These are phyloP conservation scores for Entoloma clypeatum DNA, from an alignment of 1,284 basidiomycete genomes.

Conservation along the genomic window DNA sequence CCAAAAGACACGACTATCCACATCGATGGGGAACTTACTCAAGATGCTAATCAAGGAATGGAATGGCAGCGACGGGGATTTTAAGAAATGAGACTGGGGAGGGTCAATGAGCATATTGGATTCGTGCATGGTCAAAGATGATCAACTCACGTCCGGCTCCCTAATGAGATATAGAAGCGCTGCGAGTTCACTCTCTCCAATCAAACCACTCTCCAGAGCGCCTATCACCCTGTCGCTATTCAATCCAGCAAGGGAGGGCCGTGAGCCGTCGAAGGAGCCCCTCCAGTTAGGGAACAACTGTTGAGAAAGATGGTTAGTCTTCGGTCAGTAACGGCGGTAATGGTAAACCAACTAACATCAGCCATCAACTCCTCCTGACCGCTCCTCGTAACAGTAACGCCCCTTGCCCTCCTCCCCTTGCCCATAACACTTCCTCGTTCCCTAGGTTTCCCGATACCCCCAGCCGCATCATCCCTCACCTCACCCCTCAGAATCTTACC, in stretches of 20 bases:
- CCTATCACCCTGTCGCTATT: slow-evolving; percentile 51
- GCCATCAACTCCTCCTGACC: slow-evolving; percentile 75
- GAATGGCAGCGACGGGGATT: slow-evolving; percentile 76
- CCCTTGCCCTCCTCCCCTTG: slow-evolving; percentile 67
- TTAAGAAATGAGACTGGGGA: slow-evolving; percentile 73
- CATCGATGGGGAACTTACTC: slow-evolving; percentile 69
- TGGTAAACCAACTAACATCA: slow-evolving; percentile 45
- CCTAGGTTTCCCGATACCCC: slow-evolving; percentile 20
- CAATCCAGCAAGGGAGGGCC: slow-evolving; percentile 61
- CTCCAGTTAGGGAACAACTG: slow-evolving; percentile 77
- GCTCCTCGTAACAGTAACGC: slow-evolving; percentile 75
- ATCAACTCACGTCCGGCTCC: slow-evolving; percentile 60
- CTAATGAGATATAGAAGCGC: slow-evolving; percentile 64
- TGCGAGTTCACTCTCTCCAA: slow-evolving; percentile 62
- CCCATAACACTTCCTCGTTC: slow-evolving; percentile 62
- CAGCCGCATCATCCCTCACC: slow-evolving; percentile 19
- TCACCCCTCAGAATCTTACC: slow-evolving; percentile 63
- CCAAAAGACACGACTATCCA: slow-evolving; percentile 71
- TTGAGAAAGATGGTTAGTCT: neutral
- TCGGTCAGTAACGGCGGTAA: neutral
- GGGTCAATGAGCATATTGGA: slow-evolving; percentile 10
- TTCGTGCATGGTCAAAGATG: neutral
- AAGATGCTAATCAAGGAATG: slow-evolving; percentile 68
- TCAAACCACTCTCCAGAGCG: slow-evolving; percentile 56
- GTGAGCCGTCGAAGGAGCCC: slow-evolving; percentile 65